Base-by-base conservation (phyloP, 495 filamentous ascomycete species). In the Xylona heveae region DNA sequence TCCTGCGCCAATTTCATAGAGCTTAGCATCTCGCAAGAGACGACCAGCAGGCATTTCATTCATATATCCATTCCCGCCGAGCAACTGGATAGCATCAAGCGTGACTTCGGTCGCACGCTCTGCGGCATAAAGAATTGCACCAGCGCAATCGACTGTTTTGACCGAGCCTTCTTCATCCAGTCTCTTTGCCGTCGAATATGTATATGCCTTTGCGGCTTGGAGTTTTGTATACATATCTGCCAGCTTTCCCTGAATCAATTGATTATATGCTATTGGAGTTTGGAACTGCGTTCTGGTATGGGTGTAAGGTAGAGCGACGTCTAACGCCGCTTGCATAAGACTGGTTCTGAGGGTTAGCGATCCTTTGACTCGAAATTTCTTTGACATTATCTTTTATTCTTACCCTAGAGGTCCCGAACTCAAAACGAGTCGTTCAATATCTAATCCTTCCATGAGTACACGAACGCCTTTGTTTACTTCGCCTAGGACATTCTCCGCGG, bases 201-300 rank as follows among this genome's bases (percentile, higher is more conserved):
- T 91, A 52, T 88, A 91, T 19, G 78, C 64, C 10, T 70, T 61
- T 3, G 77, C 71, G 3, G 80, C 83, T 37, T 78, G 74, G 18
- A 85, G 64, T 51, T 90, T 88, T 21, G 78, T 91, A 57, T 95
- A 88, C 83, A 97, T 95, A 50, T 94, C 83, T 35, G 88, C 83
- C 14, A 95, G 61, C 50, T 84, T 84, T 15, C 77, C 88, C 53
- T 95, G 90, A 21, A 97, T 64, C 36, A 95, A 57, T 51, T 97
- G 90, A 53, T 91, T 90, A 39, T 90, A 75, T 0, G 80, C 85
- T 39, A 97, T 81, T 2, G 88, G 90, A 0, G 42, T 59, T 21
- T 71, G 71, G 54, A 97, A 97, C 54, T 97, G 88, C 49, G 75
- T 79, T 30, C 88, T 72, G 31, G 68, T 61, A 52, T 95, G 88